Percentiles rank a stretch among this genome's conserved stretches.
Conservation (phyloP, 164 flowering plant genomes). For the Magnolia kwangsiensis region DNA sequence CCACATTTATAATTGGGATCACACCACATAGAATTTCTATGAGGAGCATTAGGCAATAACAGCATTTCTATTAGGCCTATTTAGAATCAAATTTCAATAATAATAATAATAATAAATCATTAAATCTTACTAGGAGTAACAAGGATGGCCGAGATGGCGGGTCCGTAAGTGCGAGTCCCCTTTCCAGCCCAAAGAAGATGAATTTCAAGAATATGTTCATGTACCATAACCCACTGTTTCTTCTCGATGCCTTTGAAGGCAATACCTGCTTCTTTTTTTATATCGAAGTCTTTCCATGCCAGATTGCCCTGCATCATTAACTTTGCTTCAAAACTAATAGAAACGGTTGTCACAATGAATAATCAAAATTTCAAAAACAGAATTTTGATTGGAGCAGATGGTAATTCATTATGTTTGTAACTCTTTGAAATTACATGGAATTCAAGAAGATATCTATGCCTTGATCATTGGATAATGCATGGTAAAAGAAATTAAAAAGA, state of each 20-base stretch:
- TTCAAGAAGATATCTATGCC: no score
- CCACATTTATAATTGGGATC: no score
- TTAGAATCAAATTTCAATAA: not conserved
- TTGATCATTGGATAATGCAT: no score
- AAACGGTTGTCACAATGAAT: no score
- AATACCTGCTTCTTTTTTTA: constrained; percentile 61
- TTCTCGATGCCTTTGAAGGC: constrained; percentile 32
- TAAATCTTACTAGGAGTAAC: constrained; percentile 57
- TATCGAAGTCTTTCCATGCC: constrained; percentile 55
- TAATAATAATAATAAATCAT: not conserved
- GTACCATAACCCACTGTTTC: constrained; percentile 36
- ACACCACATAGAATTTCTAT: no score
- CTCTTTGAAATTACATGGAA: no score
- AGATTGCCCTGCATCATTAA: constrained; percentile 5
- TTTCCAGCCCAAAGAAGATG: constrained; percentile 56
- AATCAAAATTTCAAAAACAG: no score
- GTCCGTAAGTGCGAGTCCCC: constrained; percentile 57
- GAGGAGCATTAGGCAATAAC: no score
- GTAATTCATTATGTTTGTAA: no score
- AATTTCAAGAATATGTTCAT: constrained; percentile 54
- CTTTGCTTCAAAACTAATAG: no score
- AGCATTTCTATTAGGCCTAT: not conserved
- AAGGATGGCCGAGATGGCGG: constrained; percentile 49
- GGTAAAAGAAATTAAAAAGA: no score
- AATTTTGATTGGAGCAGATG: no score